phyloP scores from a whole-genome alignment of 768 basidiomycete genomes.

The Termitomyces sp. region DNA sequence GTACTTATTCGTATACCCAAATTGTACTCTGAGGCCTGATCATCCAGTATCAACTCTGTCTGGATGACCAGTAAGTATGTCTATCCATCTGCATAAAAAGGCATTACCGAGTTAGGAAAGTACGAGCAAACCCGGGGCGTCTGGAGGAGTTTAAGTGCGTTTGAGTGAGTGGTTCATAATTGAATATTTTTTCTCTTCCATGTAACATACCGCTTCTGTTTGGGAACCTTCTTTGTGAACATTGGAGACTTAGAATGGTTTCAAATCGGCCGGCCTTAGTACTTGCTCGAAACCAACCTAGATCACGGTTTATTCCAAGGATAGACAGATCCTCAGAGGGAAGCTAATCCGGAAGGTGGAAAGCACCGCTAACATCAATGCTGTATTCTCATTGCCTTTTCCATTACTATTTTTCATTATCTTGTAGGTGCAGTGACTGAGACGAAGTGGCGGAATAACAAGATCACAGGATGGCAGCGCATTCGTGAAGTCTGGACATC shows the following conservation, averaged over 20 bases:
- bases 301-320: neutral
- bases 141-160: neutral
- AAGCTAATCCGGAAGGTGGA: neutral
- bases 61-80: neutral
- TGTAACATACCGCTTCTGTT: neutral
- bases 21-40: neutral
- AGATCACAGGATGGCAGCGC: neutral
- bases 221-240: neutral
- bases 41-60: neutral
- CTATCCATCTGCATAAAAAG: neutral
- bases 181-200: neutral
- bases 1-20: neutral
- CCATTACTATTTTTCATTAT: neutral
- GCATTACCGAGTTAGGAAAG: neutral
- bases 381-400: neutral
- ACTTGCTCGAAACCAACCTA: neutral
- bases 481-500: too few species aligned
- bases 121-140: neutral
- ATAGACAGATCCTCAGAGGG: too few species aligned
- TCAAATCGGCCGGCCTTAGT: neutral
- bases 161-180: neutral
- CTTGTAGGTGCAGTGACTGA: too few species aligned
- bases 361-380: neutral
- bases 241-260: neutral
- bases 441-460: too few species aligned